phyloP scores from a whole-genome alignment of 768 basidiomycete genomes.

The Vishniacozyma victoriae region DNA sequence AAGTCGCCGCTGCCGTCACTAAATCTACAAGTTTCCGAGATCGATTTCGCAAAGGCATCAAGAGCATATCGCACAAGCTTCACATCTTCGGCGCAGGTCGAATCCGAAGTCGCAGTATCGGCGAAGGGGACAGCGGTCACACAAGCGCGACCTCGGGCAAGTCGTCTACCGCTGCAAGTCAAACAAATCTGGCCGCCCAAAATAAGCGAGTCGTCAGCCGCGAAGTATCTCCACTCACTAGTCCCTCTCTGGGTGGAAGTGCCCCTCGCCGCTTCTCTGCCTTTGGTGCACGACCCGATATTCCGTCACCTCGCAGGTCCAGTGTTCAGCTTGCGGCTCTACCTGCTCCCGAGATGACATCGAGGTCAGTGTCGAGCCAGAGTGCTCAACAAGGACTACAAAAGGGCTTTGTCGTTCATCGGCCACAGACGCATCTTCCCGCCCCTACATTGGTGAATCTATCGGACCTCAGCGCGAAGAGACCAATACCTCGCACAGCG shows the following conservation, averaged over 20 bases:
- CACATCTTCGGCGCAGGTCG: conserved; percentile 16
- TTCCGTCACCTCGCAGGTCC: conserved; percentile 1
- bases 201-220: conserved; percentile 3
- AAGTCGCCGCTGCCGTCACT: conserved; percentile 59
- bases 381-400: too few relatives aligned
- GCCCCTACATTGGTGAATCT: conserved; percentile 1
- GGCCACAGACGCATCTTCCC: conserved; percentile 4
- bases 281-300: conserved; percentile 3
- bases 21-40: conserved; percentile 32
- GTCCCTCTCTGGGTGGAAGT: conserved; percentile 7
- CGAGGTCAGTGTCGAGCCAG: too few relatives aligned
- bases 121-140: conserved; percentile 14
- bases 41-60: conserved; percentile 41
- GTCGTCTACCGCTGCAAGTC: neutral
- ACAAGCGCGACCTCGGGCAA: conserved; percentile 2
- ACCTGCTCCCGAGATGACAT: too few relatives aligned
- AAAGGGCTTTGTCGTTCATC: conserved; percentile 2
- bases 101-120: conserved; percentile 34
- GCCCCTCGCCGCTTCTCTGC: conserved; percentile 12
- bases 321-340: too few relatives aligned
- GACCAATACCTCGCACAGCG: conserved; percentile 16
- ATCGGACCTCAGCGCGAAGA: conserved; percentile 9
- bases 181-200: too few relatives aligned
- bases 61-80: conserved; percentile 32
- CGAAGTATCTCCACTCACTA: conserved; percentile 11